Conservation (phyloP, 208 protist species). For the Leishmania mexicana region DNA sequence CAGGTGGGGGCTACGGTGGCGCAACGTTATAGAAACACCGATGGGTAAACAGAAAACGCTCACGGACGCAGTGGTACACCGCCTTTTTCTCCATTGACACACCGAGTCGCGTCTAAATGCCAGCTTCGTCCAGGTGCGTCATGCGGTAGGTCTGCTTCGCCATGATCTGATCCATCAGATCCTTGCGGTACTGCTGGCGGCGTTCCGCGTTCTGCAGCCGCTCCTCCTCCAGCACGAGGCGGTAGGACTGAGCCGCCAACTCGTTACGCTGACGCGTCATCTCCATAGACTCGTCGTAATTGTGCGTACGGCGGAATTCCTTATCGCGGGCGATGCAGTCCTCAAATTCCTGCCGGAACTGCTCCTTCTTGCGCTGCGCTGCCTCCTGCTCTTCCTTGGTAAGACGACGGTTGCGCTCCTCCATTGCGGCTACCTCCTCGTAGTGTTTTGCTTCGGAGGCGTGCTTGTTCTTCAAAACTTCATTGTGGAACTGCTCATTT, state of each 20-base stretch:
- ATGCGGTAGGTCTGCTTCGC: conserved; percentile 70
- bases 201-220: conserved; percentile 44
- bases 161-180: conserved; percentile 79
- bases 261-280: conserved; percentile 70
- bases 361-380: conserved; percentile 53
- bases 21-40: too few relatives aligned
- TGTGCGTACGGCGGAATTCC: conserved; percentile 69
- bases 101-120: conserved; percentile 12
- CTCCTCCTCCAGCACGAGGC: conserved; percentile 66
- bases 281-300: conserved; percentile 83
- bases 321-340: conserved; percentile 70
- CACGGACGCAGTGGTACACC: not conserved
- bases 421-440: conserved; percentile 49
- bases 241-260: conserved; percentile 53
- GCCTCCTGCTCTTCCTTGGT: conserved; percentile 58
- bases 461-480: conserved; percentile 33
- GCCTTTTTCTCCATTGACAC: not conserved
- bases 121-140: conserved; percentile 62
- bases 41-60: not conserved
- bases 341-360: conserved; percentile 72
- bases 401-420: conserved; percentile 62
- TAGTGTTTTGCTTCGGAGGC: conserved; percentile 44
- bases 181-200: conserved; percentile 63
- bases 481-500: conserved; percentile 70
- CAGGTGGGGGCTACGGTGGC: not conserved